Evolutionary conservation across 2,329 filamentous ascomycete genomes (phyloP).

Genomic region (Thermomyces lanuginosus): DNA sequence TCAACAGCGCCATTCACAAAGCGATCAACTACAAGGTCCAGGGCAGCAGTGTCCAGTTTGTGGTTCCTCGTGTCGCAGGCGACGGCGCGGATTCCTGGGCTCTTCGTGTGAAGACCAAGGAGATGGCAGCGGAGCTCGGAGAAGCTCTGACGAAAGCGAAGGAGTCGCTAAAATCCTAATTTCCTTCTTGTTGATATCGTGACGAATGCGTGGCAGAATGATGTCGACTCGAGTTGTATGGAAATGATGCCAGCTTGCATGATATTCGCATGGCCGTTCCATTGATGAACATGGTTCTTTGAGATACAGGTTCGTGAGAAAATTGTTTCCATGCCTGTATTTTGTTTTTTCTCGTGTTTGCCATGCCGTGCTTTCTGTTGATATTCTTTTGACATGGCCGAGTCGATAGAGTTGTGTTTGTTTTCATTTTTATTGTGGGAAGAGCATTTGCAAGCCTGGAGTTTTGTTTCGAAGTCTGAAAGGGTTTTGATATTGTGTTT

Average conservation of each 20-base stretch:
- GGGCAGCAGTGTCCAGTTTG: conserved; percentile 27
- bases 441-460: no score
- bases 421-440: no score
- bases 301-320: no score
- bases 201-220: not conserved
- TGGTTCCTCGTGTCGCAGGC: conserved; percentile 40
- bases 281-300: no score
- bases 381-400: not conserved
- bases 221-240: conserved; percentile 1
- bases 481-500: no score
- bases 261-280: no score
- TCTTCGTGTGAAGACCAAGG: conserved; percentile 48
- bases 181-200: not conserved
- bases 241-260: no score
- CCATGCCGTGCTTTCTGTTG: not conserved
- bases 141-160: conserved; percentile 5
- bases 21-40: conserved; percentile 46
- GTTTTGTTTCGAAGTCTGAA: no score
- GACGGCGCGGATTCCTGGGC: conserved; percentile 50
- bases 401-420: no score
- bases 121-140: conserved; percentile 30
- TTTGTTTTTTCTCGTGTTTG: not conserved
- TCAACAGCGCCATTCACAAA: conserved; percentile 52
- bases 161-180: conserved; percentile 3
- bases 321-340: not conserved